Evolutionary conservation across 1,139 yeast species (phyloP), one percentile per base, ranked within the genome.

Genomic region (Wickerhamiella infanticola): DNA sequence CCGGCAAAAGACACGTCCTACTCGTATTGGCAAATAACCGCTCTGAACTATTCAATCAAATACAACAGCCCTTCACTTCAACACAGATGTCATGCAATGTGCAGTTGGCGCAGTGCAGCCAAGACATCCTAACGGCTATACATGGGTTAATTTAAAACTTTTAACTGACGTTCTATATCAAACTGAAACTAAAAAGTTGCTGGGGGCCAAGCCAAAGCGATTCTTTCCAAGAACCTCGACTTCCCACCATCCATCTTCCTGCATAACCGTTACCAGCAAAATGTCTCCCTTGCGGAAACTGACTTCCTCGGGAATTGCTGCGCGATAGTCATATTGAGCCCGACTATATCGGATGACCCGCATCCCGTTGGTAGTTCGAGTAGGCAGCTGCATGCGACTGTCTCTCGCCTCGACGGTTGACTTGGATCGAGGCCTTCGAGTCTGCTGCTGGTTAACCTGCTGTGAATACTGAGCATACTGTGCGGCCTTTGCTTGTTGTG

Each of bases 211-310:
- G 0, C 95, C 95, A 7, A 77, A 68, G 27, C 71, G 70, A 24
- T 49, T 48, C n/a, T 58, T 55, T 29, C 73, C 74, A 6, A 74
- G 68, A 45, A 81, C 75, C 59, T 85, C 94, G 51, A 84, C 81
- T 54, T 80, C 79, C 79, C 81, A 85, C 95, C 95, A 85, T 35
- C 86, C 85, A 57, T 85, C 95, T 46, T 81, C 88, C 60, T 84
- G 94, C 68, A 73, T 79, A 53, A 76, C 77, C 26, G 82, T 63
- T 11, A 85, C 75, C 50, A 77, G 71, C 61, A 85, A 66, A n/a
- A 75, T 61, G 68, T 86, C 93, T 47, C 81, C 81, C 58, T 82
- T 81, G 47, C 73, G 71, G 68, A 85, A 84, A 18, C 71, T 65
- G 8, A 84, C 70, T 56, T 85, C 95, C 43, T 83, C 90, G n/a